Evolutionary conservation across 352 stramenopile genomes (phyloP), one percentile per base, ranked within the genome.

Genomic region (Phytopythium delawarense): DNA sequence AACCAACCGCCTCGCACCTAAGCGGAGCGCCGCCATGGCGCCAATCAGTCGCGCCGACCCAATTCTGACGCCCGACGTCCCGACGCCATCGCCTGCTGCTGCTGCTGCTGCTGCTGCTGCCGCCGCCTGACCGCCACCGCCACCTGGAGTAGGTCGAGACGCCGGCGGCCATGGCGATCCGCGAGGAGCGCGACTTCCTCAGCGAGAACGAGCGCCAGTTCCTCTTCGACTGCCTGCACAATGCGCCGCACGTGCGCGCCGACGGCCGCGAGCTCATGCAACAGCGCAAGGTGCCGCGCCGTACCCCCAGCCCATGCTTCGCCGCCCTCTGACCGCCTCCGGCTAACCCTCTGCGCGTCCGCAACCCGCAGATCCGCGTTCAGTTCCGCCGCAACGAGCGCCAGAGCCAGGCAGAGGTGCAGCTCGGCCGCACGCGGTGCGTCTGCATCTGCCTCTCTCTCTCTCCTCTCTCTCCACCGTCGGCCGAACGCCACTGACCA

Each of bases 171-270:
- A 84, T 84, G 77, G 75, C 79, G 57, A 70, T 79, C 59, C 67
- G 69, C 40, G 80, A 84, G 67, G 80, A 88, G 59, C 72, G 84
- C 67, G 81, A 91, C 70, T 88, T 91, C 60, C 67, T 91, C 59
- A 91, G 81, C 69, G 84, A 88, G 63, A 94, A 88, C 58, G 84
- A 94, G 72, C 85, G 83, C 66, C 67, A 81, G 67, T 94, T 92
- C 67, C 74, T 92, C 55, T 80, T 82, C 64, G 75, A 80, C 28
- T 74, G 81, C 48, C 75, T 94, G 56, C 71, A 72, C 50, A 66
- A 83, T 50, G 72, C 75, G 48, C 77, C 79, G 39, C 76, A 89
- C 61, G 57, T 89, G 62, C 81, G 85, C 52, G 80, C 83, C 13
- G 83, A 94, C 64, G 85, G 85, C 18, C 81, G 85, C 40, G 83